Base-by-base conservation (phyloP, 306 rosid genomes). In the Acmispon strigosus region DNA sequence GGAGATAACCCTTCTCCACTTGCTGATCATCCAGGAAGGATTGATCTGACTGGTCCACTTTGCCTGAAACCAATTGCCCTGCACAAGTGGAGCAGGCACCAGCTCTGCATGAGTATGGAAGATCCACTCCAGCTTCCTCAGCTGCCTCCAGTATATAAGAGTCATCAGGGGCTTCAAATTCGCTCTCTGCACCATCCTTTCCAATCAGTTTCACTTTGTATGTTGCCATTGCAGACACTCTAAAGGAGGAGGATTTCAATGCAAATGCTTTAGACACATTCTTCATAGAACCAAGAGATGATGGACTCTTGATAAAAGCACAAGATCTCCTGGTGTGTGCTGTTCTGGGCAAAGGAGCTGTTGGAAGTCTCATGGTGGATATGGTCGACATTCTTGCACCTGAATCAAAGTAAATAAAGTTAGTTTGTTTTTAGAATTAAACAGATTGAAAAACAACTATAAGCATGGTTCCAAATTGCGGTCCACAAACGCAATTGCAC, bases 71-170 rank as follows among this genome's bases (percentile, higher is more conserved):
- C 62, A 89, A 0, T 29, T 72, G 70, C 4, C 96, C 92, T 0
- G 96, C 91, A 70, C 96, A 88, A 7, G 96, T 83, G 27, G 92
- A 90, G 84, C 96, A 92, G 0, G 98, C 84, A 37, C 95, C 95
- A 5, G 95, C 94, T 76, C 89, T 80, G 84, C 96, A 92, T 2
- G 89, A 90, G 80, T 85, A 82, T 13, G 96, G 96, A 36, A 92
- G 74, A 34, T 86, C 94, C 55, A 88, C 4, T 39, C 98, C 96
- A 10, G 96, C 92, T 19, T 29, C 72, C 66, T 92, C 98, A 9
- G 89, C 96, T n/a, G 96, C 75, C 58, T 86, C 96, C 32, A 87
- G 78, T 67, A 91, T 84, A 84, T 77, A 89, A 4, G 72, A 29
- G 42, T 85, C 91, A 37, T 87, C 93, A 0, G 90, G 91, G 71